Evolutionary conservation across 345 rosid genomes (phyloP), one percentile per base, ranked within the genome.

Genomic region (Salix purpurea): DNA sequence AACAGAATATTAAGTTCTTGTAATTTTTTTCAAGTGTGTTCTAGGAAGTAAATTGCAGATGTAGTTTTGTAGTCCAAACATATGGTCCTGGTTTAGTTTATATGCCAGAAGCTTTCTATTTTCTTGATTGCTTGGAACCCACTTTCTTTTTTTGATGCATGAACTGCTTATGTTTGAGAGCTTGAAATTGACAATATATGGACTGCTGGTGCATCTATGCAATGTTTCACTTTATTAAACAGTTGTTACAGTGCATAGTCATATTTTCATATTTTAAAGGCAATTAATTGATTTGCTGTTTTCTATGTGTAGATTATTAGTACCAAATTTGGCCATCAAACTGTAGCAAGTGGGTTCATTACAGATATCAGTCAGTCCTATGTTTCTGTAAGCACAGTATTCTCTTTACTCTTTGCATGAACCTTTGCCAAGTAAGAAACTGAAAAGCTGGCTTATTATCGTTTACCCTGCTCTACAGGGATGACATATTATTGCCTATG

Each of bases 341-440:
- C 85, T 61, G 81, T 92, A 78, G 89, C 98, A 76, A 93, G 88
- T 81, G 99, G 99, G 46, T 76, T 84, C 73, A 78, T 96, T 78
- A 77, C 89, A 66, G 99, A 93, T 71, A 88, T 91, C 76, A 89
- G 88, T 77, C 86, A 78, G 48, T 76, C 52, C 83, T 97, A 85
- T 80, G 91, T 96, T 84, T 88, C 96, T 64, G 99, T 96, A 90
- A 90, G 99, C 36, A 60, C 46, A 74, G 36, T 24, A 44, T 44
- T 10, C 26, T 1, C 37, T 6, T 74, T 46, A 36, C 14, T 64
- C 54, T 46, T 18, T 79, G 14, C 2, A 39, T 24, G 0, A 34
- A 52, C 48, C 24, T 11, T 32, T 37, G 19, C 28, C 5, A 52
- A 15, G 36, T 60, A 13, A 44, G 32, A 14, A 6, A 15, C 28